phyloP scores from a whole-genome alignment of 192 early-diverging fungal genomes.

The Backusella tarrabulga region DNA sequence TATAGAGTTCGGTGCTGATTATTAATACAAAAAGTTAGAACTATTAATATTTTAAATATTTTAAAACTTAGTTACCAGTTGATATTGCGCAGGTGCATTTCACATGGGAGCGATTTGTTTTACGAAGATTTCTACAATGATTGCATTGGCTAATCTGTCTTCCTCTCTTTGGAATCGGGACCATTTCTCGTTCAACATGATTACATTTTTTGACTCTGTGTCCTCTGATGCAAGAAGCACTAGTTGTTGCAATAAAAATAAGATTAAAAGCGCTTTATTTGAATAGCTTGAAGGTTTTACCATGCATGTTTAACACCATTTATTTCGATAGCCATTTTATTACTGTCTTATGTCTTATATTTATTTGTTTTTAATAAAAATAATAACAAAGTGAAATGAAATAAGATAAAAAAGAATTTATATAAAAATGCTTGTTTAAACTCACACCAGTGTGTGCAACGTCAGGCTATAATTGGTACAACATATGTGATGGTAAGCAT shows the following conservation, averaged over 20 bases:
- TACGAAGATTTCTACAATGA: slow-evolving; percentile 69
- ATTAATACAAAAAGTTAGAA: background rate
- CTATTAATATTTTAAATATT: background rate
- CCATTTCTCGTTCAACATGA: slow-evolving; percentile 56
- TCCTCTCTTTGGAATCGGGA: slow-evolving; percentile 64
- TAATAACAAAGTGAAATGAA: background rate
- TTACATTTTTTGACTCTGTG: slow-evolving; percentile 55
- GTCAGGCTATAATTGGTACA: background rate
- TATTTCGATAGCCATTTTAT: slow-evolving; percentile 20
- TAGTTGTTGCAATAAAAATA: background rate
- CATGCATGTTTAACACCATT: slow-evolving; percentile 46
- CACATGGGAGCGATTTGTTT: slow-evolving; percentile 61
- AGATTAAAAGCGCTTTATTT: background rate
- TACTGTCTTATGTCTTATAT: background rate
- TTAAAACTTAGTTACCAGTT: slow-evolving; percentile 13
- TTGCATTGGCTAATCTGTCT: slow-evolving; percentile 70
- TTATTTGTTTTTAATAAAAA: background rate
- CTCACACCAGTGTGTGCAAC: background rate
- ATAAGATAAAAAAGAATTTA: background rate
- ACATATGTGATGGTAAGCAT: background rate
- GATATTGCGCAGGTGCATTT: slow-evolving; percentile 64
- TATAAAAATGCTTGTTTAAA: background rate
- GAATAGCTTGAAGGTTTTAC: slow-evolving; percentile 10
- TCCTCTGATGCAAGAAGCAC: slow-evolving; percentile 55
- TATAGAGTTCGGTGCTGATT: slow-evolving; percentile 34